Base-by-base conservation (phyloP, 2,329 filamentous ascomycete species). In the Alternaria brassicicola region DNA sequence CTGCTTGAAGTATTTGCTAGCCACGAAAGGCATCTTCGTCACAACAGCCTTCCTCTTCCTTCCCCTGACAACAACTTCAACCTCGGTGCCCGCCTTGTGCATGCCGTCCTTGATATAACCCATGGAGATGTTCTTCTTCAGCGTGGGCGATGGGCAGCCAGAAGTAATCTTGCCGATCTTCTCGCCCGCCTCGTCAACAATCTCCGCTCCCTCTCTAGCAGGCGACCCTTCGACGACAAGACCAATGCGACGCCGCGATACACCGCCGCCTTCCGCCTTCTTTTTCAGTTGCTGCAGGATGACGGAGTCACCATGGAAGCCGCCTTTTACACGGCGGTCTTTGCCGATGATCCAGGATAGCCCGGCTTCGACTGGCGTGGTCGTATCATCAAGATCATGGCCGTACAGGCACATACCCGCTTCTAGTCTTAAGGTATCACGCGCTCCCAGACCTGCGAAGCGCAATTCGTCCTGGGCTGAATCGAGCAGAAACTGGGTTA, bases 381-480 rank as follows among this genome's bases (percentile, higher is more conserved):
- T 89, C 0, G 81, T 82, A 57, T 97, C 94, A 76, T 96, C 88
- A 35, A 99, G 86, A 77, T 99, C 95, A 80, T 98, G 92, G n/a
- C 95, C 95, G 80, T 99, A 99, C n/a, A 99, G 85, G 78, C 95
- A 99, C 94, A 99, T 96, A 61, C 95, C 95, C 0, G 95, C 95
- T 81, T 99, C 95, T 28, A 99, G 87, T 45, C 95, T 89, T 59
- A 99, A 86, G 61, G 90, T 96, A 78, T 99, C 95, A 64, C 95
- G 87, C 2, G 95, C 92, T 9, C 93, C 95, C 0, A 99, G 85
- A 3, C 95, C 95, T 2, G 94, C 93, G 43, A 97, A 85, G 71
- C 90, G 89, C 15, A 97, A 82, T 10, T 88, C 86, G 25, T 88
- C 88, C 41, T 81, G 78, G 0, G 83, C 82, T 30, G 85, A 81